Conservation (phyloP, 2,329 filamentous ascomycete genomes). For the Coniochaeta sp. region DNA sequence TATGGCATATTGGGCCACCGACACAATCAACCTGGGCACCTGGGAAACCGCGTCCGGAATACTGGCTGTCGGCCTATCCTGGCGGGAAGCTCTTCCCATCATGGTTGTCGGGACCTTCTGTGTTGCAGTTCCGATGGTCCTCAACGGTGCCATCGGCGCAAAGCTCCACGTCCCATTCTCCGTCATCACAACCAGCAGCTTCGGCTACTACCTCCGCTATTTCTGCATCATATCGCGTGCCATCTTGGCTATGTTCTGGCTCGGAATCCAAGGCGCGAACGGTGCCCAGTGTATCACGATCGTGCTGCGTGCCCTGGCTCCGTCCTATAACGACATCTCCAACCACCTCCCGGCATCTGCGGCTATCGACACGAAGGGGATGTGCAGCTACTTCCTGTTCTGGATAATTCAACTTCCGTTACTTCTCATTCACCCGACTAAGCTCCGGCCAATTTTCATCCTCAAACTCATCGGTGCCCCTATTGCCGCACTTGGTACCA, state of each 20-base stretch:
- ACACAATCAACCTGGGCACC: slow-evolving; percentile 18
- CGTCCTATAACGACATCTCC: slow-evolving; percentile 42
- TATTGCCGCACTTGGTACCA: slow-evolving; percentile 71
- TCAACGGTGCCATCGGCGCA: slow-evolving; percentile 1
- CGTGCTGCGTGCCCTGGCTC: slow-evolving; percentile 6
- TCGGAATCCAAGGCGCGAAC: slow-evolving; percentile 40
- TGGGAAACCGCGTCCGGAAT: slow-evolving; percentile 18
- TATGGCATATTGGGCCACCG: slow-evolving; percentile 20
- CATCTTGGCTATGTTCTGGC: slow-evolving; percentile 32
- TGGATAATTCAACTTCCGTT: slow-evolving; percentile 76
- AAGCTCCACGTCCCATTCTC: background rate
- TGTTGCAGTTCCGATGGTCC: slow-evolving; percentile 41
- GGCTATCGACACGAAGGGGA: slow-evolving; percentile 68
- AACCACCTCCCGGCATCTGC: slow-evolving; percentile 60
- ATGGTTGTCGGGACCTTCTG: slow-evolving; percentile 54
- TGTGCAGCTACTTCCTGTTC: slow-evolving; percentile 80
- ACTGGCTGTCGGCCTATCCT: slow-evolving; percentile 16
- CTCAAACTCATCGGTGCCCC: slow-evolving; percentile 84
- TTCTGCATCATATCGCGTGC: slow-evolving; percentile 33
- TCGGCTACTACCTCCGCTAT: slow-evolving; percentile 25
- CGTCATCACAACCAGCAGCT: background rate
- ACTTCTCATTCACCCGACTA: slow-evolving; percentile 83
- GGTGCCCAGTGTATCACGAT: slow-evolving; percentile 17
- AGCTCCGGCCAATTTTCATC: slow-evolving; percentile 84
- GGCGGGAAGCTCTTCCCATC: slow-evolving; percentile 38